Conservation (phyloP, 805 yeast genomes). For the Saccharomyces kudriavzevii region DNA sequence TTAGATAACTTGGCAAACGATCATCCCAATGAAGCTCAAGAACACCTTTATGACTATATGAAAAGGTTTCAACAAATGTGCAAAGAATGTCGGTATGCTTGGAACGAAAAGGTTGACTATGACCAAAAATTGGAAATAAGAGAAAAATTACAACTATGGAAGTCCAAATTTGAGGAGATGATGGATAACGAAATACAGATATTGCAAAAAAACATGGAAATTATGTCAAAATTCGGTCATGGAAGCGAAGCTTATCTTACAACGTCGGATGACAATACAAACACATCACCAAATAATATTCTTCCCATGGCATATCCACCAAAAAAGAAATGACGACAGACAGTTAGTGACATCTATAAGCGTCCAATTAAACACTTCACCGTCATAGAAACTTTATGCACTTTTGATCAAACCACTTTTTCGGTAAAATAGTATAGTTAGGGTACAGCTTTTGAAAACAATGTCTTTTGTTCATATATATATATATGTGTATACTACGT, state of each 20-base stretch:
- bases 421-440: background rate
- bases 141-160: constrained; percentile 10
- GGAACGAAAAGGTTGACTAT: constrained; percentile 16
- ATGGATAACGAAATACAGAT: constrained; percentile 11
- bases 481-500: background rate
- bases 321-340: background rate
- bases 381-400: background rate
- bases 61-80: constrained; percentile 20
- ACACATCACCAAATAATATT: background rate
- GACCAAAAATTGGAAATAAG: constrained; percentile 12
- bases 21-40: background rate
- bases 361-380: background rate
- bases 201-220: constrained; percentile 6
- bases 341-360: background rate
- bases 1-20: background rate
- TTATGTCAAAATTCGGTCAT: background rate
- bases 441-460: background rate
- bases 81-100: constrained; percentile 17
- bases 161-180: constrained; percentile 7
- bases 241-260: background rate
- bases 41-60: constrained; percentile 2
- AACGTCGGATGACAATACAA: background rate
- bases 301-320: background rate
- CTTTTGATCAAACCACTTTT: background rate
- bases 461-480: background rate